Base-by-base conservation (phyloP, 805 yeast genomes). In the Tetrapisispora namnaoensis region DNA sequence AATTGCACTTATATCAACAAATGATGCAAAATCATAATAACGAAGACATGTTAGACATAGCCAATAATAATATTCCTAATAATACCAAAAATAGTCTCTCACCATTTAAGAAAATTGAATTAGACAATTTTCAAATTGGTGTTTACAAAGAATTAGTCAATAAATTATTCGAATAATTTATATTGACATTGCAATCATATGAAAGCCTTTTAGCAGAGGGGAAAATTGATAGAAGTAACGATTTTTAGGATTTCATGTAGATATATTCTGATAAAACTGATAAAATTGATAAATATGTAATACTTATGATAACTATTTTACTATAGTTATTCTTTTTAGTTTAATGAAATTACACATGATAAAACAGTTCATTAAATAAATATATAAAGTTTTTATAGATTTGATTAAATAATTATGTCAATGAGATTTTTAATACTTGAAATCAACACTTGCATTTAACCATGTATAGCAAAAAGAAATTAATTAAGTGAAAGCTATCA, bases 91-190 rank as follows among this genome's bases (percentile, higher is more conserved):
- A 47, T 18, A 37, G 52, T 2, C 66, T 66, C 1, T 64, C 66
- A 17, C 56, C 68, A 4, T 52, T 66, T 40, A 56, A 61, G 44
- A 53, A 61, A 39, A 52, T 66, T 17, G 57, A 59, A 44, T 52
- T 66, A 42, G 70, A 66, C 52, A 57, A 65, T 44, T 66, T 66
- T 54, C 70, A 66, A 51, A 63, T 66, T 32, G 68, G 67, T 42
- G 69, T 66, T 22, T 66, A 66, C 55, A 56, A 53, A 44, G 70
- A 66, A 49, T 49, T 66, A 36, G 63, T 65, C 2, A 49, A 59
- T 18, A 58, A 58, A 44, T 53, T 66, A 41, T 66, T 65, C 41
- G 40, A 45, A 22, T 41, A 22, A 45, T 32, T 22, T 27, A 20
- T 22, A 40, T n/a, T 17, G 30, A 17, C 43, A 27, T 16, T 42